Conservation (phyloP, 2,329 filamentous ascomycete species). For the Sporothrix brasiliensis region DNA sequence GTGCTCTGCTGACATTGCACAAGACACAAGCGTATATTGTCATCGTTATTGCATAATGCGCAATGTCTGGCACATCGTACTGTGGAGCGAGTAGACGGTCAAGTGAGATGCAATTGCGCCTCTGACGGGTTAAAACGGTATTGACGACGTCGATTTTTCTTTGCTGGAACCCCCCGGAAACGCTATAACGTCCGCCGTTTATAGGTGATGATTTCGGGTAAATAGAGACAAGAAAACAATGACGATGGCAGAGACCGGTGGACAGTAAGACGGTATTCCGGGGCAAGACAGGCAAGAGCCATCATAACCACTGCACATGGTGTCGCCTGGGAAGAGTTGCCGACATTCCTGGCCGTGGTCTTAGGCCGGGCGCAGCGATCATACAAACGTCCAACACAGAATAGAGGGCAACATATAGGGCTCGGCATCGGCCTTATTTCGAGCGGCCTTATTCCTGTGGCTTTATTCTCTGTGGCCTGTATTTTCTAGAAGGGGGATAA, state of each 20-base stretch:
- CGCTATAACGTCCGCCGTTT: not conserved
- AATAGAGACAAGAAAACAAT: not conserved
- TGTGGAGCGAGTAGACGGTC: not conserved
- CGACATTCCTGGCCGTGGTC: slow-evolving; percentile 4
- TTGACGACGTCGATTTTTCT: no score
- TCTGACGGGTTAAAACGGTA: not conserved
- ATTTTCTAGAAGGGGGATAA: not conserved
- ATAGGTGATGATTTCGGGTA: not conserved
- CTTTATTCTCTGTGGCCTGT: not conserved
- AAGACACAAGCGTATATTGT: not conserved
- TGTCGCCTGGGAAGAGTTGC: not conserved
- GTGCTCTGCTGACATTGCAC: not conserved
- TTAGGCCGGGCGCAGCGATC: not conserved
- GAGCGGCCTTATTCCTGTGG: not conserved
- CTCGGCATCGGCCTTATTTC: not conserved
- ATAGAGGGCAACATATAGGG: not conserved
- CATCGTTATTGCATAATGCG: not conserved
- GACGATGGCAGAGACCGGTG: not conserved
- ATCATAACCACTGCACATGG: no score
- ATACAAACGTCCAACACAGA: not conserved
- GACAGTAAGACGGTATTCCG: not conserved
- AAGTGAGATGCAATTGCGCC: not conserved
- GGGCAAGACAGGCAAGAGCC: not conserved
- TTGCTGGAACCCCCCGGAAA: not conserved
- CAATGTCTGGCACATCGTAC: not conserved